Evolutionary conservation across 805 yeast genomes (phyloP), one percentile per base, ranked within the genome.

Genomic region (Torulaspora quercuum): DNA sequence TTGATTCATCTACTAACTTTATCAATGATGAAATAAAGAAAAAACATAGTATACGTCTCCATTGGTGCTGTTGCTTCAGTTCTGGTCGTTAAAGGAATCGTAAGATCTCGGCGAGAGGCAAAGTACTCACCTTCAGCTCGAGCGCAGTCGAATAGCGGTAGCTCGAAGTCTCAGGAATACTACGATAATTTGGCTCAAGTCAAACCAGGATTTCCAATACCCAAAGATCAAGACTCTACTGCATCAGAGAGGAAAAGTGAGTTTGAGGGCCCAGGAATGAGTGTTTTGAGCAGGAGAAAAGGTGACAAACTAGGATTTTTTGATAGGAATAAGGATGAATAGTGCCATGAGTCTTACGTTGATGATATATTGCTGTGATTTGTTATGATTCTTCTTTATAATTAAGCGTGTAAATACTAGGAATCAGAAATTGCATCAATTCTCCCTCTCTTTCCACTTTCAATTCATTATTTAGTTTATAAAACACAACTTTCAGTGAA

Each of bases 201-300:
- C 8, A 69, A 70, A 45, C 83, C 82, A 1, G 84, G 84, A 1
- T 70, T 76, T 35, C 81, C 81, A 7, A n/a, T 59, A 16, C 59
- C 56, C 8, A 41, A 45, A 7, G 26, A 31, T 6, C 23, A 28
- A 14, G 35, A 26, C 13, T 61, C 57, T 29, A 64, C 63, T 1
- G 54, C 57, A 5, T 52, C 50, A 15, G 50, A 60, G 28, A 63
- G 88, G 43, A 76, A 77, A 44, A 75, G 81, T 35, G 77, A 73
- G 49, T 83, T 71, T 52, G 84, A 80, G 48, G 90, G 88, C 4
- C 69, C 81, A 1, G 85, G 86, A 1, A 64, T 65, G 37, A 73
- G 84, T 31, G 79, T 78, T 38, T 57, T 64, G 24, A 65, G 77
- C n/a, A 68, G 84, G 50, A 72, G 65, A 38, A 61, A 70, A 10